phyloP scores from a whole-genome alignment of 768 basidiomycete species.

The Clavaria fumosa region DNA sequence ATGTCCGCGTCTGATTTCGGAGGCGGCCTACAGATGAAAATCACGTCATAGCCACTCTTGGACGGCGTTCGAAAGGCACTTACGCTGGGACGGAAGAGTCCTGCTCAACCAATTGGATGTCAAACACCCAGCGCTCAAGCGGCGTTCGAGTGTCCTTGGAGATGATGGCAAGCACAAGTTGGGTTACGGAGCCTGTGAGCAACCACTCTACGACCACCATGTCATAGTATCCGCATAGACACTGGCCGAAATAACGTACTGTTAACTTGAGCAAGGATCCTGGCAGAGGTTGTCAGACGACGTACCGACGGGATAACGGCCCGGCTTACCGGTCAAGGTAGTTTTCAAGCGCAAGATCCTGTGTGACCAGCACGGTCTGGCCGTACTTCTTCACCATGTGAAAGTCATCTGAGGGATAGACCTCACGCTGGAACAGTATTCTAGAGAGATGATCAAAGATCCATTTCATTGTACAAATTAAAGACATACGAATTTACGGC shows the following conservation, averaged over 20 bases:
- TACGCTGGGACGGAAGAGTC: too few relatives aligned
- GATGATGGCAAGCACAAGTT: constrained; percentile 90
- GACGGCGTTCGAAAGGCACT: too few relatives aligned
- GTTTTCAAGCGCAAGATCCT: constrained; percentile 83
- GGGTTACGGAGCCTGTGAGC: constrained; percentile 78
- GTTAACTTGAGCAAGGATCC: constrained; percentile 84
- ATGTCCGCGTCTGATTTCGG: constrained; percentile 78
- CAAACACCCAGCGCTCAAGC: constrained; percentile 97
- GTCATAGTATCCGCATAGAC: not conserved
- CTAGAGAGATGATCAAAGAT: constrained; percentile 24
- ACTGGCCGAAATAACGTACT: constrained; percentile 34
- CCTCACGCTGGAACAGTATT: constrained; percentile 90
- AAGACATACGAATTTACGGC: constrained; percentile 83
- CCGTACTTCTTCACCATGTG: constrained; percentile 99
- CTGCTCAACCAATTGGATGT: constrained; percentile 74
- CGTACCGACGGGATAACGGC: constrained; percentile 5
- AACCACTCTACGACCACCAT: constrained; percentile 63
- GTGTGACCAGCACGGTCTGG: constrained; percentile 85
- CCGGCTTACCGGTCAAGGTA: constrained; percentile 64
- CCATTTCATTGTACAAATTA: not conserved
- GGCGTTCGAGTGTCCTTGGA: constrained; percentile 86
- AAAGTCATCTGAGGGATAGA: constrained; percentile 97
- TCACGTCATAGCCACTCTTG: too few relatives aligned
- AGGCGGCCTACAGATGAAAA: constrained; percentile 27
- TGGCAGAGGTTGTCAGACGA: constrained; percentile 16